phyloP scores from a whole-genome alignment of 768 basidiomycete genomes.

The Suillus sp. region DNA sequence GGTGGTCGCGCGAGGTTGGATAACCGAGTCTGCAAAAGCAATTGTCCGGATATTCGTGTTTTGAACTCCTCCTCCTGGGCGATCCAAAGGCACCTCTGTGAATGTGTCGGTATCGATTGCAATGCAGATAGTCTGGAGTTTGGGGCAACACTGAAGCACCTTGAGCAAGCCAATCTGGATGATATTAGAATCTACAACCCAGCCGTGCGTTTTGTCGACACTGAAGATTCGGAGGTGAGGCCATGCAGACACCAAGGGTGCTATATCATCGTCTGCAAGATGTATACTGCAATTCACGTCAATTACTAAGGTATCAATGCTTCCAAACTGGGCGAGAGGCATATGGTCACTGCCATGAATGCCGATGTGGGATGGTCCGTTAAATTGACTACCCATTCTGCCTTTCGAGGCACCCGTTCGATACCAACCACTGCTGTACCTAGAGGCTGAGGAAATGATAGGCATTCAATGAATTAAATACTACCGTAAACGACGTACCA shows the following conservation, averaged over 20 bases:
- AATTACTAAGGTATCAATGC: background rate
- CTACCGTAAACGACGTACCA: background rate
- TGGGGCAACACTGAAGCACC: background rate
- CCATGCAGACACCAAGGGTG: background rate
- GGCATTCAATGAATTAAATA: background rate
- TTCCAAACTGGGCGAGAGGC: background rate
- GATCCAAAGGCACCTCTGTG: background rate
- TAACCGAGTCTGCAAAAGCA: background rate
- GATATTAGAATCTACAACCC: background rate
- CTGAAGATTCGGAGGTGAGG: background rate
- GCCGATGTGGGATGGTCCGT: background rate
- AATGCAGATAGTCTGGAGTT: background rate
- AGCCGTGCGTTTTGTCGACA: background rate
- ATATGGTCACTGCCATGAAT: background rate
- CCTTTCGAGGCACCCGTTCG: background rate
- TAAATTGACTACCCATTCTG: background rate
- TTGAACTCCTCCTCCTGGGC: background rate
- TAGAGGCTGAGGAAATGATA: background rate
- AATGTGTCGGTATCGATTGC: constrained; percentile 3
- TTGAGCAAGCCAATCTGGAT: background rate
- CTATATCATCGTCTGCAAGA: background rate
- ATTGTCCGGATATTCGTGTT: background rate
- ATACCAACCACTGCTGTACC: constrained; percentile 1
- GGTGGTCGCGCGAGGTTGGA: background rate
- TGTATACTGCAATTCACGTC: constrained; percentile 2